phyloP scores from a whole-genome alignment of 2,329 filamentous ascomycete genomes.

The Nectriaceae sp. region DNA sequence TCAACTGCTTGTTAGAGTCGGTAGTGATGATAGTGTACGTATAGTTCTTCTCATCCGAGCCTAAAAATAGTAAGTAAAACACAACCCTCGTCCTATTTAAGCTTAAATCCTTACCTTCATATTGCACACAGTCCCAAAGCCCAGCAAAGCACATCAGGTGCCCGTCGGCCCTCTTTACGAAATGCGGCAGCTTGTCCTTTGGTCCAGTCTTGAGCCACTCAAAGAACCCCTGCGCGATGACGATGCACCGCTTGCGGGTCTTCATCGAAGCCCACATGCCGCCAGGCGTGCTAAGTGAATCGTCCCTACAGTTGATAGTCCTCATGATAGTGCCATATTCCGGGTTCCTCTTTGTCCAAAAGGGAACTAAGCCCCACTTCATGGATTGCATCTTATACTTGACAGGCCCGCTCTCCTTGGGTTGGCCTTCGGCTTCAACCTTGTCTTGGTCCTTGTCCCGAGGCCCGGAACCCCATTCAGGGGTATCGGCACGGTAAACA shows the following conservation, averaged over 20 bases:
- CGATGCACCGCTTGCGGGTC: slow-evolving; percentile 80
- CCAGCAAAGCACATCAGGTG: slow-evolving; percentile 87
- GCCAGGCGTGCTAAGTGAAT: slow-evolving; percentile 72
- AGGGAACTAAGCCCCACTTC: slow-evolving; percentile 95
- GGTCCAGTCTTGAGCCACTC: slow-evolving; percentile 84
- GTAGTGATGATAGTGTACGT: slow-evolving; percentile 96
- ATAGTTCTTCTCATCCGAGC: slow-evolving; percentile 66
- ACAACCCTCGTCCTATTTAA: neutral
- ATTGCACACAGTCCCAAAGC: slow-evolving; percentile 85
- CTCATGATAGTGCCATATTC: slow-evolving; percentile 77
- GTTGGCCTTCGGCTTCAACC: slow-evolving; percentile 3
- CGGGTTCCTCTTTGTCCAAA: slow-evolving; percentile 85
- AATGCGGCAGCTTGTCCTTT: slow-evolving; percentile 85
- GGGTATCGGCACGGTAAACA: slow-evolving; percentile 78
- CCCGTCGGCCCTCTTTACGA: slow-evolving; percentile 78
- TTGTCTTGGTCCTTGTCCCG: slow-evolving; percentile 18
- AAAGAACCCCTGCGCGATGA: slow-evolving; percentile 90
- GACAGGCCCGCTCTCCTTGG: neutral
- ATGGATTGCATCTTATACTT: slow-evolving; percentile 84
- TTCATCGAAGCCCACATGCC: slow-evolving; percentile 96
- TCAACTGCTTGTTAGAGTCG: slow-evolving; percentile 76
- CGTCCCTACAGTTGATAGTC: slow-evolving; percentile 94
- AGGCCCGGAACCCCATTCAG: slow-evolving; percentile 58
- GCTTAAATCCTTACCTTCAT: slow-evolving; percentile 59
- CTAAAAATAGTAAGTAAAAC: slow-evolving; percentile 8